Evolutionary conservation across 495 filamentous ascomycete genomes (phyloP).

Genomic region (Penicillium robsamsonii): DNA sequence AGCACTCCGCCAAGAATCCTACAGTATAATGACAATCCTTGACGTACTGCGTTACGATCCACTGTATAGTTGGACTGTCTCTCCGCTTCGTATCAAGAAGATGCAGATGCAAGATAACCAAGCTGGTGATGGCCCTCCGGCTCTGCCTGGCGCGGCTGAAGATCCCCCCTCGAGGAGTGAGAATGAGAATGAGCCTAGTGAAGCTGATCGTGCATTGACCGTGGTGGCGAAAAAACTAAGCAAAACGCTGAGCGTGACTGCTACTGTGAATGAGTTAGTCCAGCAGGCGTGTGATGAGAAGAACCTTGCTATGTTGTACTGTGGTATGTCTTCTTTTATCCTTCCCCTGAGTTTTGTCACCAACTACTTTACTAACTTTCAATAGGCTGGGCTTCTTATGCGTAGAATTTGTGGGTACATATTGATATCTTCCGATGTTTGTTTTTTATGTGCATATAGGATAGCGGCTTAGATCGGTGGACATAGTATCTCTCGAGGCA

Average conservation of each 20-base stretch:
- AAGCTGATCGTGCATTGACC: slow-evolving; percentile 86
- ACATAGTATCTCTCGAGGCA: too few species aligned
- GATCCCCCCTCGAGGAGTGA: slow-evolving; percentile 39
- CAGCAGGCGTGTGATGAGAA: slow-evolving; percentile 91
- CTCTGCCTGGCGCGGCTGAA: slow-evolving; percentile 32
- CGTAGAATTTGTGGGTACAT: background rate
- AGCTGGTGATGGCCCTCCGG: slow-evolving; percentile 41
- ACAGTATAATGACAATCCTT: slow-evolving; percentile 95
- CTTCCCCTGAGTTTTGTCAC: too few species aligned
- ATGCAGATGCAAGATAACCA: slow-evolving; percentile 64
- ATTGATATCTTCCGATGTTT: background rate
- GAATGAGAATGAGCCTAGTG: slow-evolving; percentile 77
- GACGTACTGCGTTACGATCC: slow-evolving; percentile 96
- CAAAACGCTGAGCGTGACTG: slow-evolving; percentile 88
- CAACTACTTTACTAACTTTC: background rate
- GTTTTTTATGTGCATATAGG: too few species aligned
- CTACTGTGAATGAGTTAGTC: slow-evolving; percentile 95
- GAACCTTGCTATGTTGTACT: slow-evolving; percentile 89
- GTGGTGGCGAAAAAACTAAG: slow-evolving; percentile 93
- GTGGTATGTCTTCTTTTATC: slow-evolving; percentile 54
- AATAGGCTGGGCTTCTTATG: slow-evolving; percentile 3
- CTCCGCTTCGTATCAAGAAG: slow-evolving; percentile 76
- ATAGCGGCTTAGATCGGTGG: too few species aligned
- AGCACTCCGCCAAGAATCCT: slow-evolving; percentile 84
- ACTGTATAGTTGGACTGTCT: slow-evolving; percentile 91